Conservation (phyloP, 2,329 filamentous ascomycete species). For the Chaetomiaceae sp. region DNA sequence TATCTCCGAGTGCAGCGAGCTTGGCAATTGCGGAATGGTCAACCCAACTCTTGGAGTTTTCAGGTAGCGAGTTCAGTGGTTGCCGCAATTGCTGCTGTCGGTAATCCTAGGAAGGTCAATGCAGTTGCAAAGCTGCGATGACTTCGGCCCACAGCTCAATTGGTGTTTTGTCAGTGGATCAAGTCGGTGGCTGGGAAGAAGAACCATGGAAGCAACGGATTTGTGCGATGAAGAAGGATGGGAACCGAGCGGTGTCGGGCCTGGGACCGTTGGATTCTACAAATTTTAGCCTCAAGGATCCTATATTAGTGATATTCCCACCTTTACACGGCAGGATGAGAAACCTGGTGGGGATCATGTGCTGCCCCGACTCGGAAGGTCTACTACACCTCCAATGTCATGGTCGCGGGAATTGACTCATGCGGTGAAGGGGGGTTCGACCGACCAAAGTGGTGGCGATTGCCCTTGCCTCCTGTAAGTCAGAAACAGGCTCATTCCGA, state of each 20-base stretch:
- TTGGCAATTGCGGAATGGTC: background rate
- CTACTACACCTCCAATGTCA: too few relatives aligned
- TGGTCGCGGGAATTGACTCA: slow-evolving; percentile 18
- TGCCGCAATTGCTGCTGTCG: background rate
- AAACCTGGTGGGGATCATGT: background rate
- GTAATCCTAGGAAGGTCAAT: background rate
- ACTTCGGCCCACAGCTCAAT: background rate
- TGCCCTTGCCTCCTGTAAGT: too few relatives aligned
- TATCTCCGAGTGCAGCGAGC: slow-evolving; percentile 3
- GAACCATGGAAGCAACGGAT: background rate
- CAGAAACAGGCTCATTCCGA: background rate
- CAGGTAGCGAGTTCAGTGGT: background rate
- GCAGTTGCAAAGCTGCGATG: background rate
- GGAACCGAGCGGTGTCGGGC: background rate
- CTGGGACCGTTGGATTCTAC: too few relatives aligned
- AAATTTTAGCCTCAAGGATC: too few relatives aligned
- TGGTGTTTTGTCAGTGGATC: background rate
- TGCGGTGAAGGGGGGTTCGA: slow-evolving; percentile 18
- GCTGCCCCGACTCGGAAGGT: too few relatives aligned
- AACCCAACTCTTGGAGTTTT: background rate
- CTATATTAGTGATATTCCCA: too few relatives aligned
- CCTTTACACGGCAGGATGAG: too few relatives aligned
- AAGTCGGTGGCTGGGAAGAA: background rate
- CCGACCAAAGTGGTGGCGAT: slow-evolving; percentile 1
- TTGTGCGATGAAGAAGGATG: background rate